Evolutionary conservation across 2,329 filamentous ascomycete genomes (phyloP).

Genomic region (Neopestalotiopsis clavispora): DNA sequence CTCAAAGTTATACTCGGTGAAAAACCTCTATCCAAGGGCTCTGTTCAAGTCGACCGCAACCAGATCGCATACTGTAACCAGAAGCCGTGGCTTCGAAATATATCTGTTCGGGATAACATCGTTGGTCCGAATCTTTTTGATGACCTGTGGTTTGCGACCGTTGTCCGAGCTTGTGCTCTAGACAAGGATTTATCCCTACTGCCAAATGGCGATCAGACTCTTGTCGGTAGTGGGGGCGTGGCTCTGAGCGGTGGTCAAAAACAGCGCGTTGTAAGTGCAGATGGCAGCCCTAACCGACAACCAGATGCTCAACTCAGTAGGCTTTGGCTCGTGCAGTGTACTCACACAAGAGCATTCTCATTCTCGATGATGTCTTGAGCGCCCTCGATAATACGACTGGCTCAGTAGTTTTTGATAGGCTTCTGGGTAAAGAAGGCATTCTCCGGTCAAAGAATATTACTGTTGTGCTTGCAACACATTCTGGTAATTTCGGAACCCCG

Average conservation of each 20-base stretch:
- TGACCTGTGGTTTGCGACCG: conserved; percentile 22
- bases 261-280: conserved; percentile 1
- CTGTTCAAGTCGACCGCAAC: conserved; percentile 59
- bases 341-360: conserved; percentile 30
- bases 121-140: conserved; percentile 25
- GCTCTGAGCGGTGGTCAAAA: conserved; percentile 15
- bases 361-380: conserved; percentile 43
- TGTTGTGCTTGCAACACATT: conserved; percentile 23
- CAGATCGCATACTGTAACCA: conserved; percentile 51
- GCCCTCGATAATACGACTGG: conserved; percentile 41
- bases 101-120: conserved; percentile 30
- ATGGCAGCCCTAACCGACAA: too few relatives aligned
- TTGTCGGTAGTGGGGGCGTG: conserved; percentile 9
- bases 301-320: conserved; percentile 22
- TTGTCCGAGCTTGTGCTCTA: conserved; percentile 21
- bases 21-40: conserved; percentile 19
- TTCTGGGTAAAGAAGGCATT: conserved; percentile 36
- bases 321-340: conserved; percentile 43
- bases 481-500: background rate
- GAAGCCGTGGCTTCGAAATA: conserved; percentile 30
- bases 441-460: conserved; percentile 33
- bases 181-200: background rate
- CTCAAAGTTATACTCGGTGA: conserved; percentile 24
- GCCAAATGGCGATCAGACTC: conserved; percentile 4
- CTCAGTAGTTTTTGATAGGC: conserved; percentile 30